A percentile compares a stretch with the other conserved stretches of the same genome.
phyloP scores from a whole-genome alignment of 2,329 filamentous ascomycete species.

The Pestalotiopsis sp. region DNA sequence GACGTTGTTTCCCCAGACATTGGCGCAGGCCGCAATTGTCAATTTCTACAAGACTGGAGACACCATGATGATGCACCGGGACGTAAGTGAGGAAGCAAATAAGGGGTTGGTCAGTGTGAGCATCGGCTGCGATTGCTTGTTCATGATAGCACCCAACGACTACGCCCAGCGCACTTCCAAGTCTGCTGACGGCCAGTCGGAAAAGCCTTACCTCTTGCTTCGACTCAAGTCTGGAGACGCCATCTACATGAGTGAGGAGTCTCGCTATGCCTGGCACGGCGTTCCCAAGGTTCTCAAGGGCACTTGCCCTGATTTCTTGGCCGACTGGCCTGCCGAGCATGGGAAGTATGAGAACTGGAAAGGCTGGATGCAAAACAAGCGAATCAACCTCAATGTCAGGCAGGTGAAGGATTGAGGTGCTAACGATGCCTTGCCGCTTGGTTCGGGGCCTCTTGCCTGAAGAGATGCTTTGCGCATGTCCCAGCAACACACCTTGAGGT shows the following conservation, averaged over 20 bases:
- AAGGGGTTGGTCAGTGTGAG: conserved; percentile 82
- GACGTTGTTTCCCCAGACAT: conserved; percentile 73
- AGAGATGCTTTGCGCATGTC: neutral
- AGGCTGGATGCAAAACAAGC: conserved; percentile 86
- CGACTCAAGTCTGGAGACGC: conserved; percentile 83
- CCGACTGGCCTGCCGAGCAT: conserved; percentile 70
- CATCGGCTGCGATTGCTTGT: conserved; percentile 86
- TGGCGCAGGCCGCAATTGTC: conserved; percentile 86
- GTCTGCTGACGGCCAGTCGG: conserved; percentile 23
- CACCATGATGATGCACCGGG: conserved; percentile 88
- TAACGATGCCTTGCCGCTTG: neutral
- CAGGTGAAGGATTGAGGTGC: conserved; percentile 60
- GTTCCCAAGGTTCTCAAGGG: conserved; percentile 82
- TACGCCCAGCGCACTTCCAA: conserved; percentile 20
- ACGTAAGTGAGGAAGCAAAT: conserved; percentile 85
- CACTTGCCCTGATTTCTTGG: conserved; percentile 77
- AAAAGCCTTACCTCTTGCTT: conserved; percentile 59
- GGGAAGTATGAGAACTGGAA: conserved; percentile 67
- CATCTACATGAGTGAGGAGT: conserved; percentile 82
- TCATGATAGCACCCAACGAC: conserved; percentile 74
- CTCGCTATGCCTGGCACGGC: conserved; percentile 92
- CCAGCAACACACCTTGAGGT: neutral
- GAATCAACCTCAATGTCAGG: conserved; percentile 89
- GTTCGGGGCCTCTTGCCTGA: neutral
- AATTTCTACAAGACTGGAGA: conserved; percentile 92